Conservation (phyloP, 1,284 basidiomycete genomes). For the Chalciporus sp. region DNA sequence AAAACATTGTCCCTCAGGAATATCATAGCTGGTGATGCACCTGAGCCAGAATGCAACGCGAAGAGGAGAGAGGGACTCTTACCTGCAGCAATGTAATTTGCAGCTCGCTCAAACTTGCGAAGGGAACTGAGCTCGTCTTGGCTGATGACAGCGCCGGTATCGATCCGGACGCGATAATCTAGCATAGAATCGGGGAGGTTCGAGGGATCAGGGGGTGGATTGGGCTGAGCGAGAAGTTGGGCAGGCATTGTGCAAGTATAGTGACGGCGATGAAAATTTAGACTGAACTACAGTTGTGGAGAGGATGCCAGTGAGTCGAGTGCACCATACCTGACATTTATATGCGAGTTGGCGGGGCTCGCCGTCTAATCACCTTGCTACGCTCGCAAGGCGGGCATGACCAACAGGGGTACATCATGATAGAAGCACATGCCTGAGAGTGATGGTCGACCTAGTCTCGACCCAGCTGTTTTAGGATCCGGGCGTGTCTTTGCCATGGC, state of each 20-base stretch:
- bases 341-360: neutral
- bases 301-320: neutral
- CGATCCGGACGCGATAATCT: slow-evolving; percentile 45
- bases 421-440: no score
- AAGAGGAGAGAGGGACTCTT: slow-evolving; percentile 13
- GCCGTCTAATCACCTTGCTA: no score
- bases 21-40: slow-evolving; percentile 61
- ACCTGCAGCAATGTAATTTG: slow-evolving; percentile 70
- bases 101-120: slow-evolving; percentile 57
- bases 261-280: neutral
- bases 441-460: no score
- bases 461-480: no score
- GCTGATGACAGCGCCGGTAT: slow-evolving; percentile 46
- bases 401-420: no score
- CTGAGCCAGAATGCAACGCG: slow-evolving; percentile 1
- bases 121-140: slow-evolving; percentile 52
- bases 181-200: slow-evolving; percentile 55
- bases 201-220: slow-evolving; percentile 65
- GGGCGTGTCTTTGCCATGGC: no score
- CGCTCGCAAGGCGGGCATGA: no score
- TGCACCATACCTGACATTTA: neutral
- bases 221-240: slow-evolving; percentile 55
- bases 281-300: neutral
- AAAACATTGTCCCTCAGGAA: slow-evolving; percentile 79
- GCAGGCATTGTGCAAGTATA: slow-evolving; percentile 52